These are phyloP conservation scores for Samsoniella hepiali DNA, from an alignment of 2,329 filamentous ascomycete species.

Conservation along the genomic window DNA sequence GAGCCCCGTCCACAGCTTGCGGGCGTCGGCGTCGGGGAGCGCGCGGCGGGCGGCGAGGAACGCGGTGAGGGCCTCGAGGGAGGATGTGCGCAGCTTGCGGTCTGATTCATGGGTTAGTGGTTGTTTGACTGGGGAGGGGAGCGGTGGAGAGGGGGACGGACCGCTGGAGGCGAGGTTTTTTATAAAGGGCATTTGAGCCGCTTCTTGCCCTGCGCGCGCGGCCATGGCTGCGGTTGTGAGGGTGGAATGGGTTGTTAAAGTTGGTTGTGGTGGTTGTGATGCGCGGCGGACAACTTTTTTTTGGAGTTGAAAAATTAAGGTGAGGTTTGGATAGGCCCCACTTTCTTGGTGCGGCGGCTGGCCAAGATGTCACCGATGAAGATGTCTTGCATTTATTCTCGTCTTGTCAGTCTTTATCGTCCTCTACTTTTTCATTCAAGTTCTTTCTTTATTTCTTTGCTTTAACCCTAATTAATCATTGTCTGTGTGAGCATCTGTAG, in stretches of 20 bases:
- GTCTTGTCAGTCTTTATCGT: too few species aligned
- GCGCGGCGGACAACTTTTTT: not conserved
- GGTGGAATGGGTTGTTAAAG: not conserved
- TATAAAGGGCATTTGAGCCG: slow-evolving; percentile 67
- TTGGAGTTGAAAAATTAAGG: slow-evolving; percentile 21
- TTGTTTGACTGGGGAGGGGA: not conserved
- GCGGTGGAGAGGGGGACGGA: slow-evolving; percentile 40
- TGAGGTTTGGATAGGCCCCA: slow-evolving; percentile 8
- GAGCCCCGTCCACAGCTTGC: slow-evolving; percentile 92
- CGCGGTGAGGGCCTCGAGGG: slow-evolving; percentile 70
- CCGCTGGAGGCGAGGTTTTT: slow-evolving; percentile 82
- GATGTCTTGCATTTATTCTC: not conserved
- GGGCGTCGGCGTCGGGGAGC: slow-evolving; percentile 66
- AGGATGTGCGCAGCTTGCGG: slow-evolving; percentile 71
- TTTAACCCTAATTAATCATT: too few species aligned
- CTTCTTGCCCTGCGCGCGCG: slow-evolving; percentile 31
- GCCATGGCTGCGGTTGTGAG: slow-evolving; percentile 32
- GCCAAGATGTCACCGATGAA: slow-evolving; percentile 4
- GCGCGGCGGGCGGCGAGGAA: slow-evolving; percentile 65
- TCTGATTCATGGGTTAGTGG: slow-evolving; percentile 47
- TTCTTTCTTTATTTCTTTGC: too few species aligned
- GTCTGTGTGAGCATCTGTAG: too few species aligned
- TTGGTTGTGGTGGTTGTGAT: not conserved
- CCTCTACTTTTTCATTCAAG: too few species aligned
- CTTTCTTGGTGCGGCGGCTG: slow-evolving; percentile 2